Evolutionary conservation across 1,139 yeast species (phyloP), one percentile per base, ranked within the genome.

Genomic region (Magnusiomyces paraingens): DNA sequence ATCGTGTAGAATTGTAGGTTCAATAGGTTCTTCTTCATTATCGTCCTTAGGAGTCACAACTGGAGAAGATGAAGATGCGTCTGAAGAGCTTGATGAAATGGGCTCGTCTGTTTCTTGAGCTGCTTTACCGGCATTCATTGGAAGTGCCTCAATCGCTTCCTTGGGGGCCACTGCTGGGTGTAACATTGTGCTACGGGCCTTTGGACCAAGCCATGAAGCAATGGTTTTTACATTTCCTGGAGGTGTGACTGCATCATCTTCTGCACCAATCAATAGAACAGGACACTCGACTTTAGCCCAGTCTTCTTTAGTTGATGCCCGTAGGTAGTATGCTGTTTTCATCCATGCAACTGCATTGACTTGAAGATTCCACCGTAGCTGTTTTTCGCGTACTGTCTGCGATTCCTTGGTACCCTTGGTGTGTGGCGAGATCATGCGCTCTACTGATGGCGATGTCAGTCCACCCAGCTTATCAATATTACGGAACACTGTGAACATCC

Each of bases 301-400:
- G 51, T 82, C 85, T 3, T 74, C 68, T 21, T 65, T 63, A 5
- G 70, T 70, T 11, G 80, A 75, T 17, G 74, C 71, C 26, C 66
- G 58, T 59, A 83, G 79, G 1, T 84, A 83, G 47, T 66, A 61
- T 1, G 78, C 74, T 58, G 84, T 83, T 52, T 73, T 73, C 56
- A 86, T 69, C 64, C 86, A 77, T 2, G 81, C 72, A 1, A 61
- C 58, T 0, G 90, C 77, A 54, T 80, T 74, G 12, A 84, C 79
- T 65, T 84, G 89, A 59, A 85, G 64, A 64, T 86, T 86, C 86
- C 89, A 83, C 51, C 90, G 70, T 49, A 86, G 73, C 65, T 86
- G 94, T 39, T 81, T 72, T 47, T 77, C 66, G 53, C 81, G 76
- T 44, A 78, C 74, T 61, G 78, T 78, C 5, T 73, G 64, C 6